Conservation (phyloP, 345 rosid species). For the Pistacia vera region DNA sequence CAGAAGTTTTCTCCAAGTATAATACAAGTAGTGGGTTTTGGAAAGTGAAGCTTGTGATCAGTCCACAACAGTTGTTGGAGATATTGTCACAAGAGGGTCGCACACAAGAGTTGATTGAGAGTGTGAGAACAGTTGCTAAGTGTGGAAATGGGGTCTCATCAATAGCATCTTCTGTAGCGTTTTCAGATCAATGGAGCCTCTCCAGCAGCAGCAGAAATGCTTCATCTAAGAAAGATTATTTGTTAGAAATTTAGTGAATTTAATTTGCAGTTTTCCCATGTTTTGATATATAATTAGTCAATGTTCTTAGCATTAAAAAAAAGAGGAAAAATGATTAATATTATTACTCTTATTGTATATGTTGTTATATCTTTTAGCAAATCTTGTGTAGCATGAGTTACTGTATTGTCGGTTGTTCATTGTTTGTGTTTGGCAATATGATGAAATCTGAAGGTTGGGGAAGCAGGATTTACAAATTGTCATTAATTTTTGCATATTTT, state of each 20-base stretch:
- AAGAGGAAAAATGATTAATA: too few species aligned
- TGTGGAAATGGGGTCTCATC: conserved; percentile 44
- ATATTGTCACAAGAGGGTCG: conserved; percentile 64
- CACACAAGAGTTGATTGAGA: conserved; percentile 75
- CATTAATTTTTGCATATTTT: too few species aligned
- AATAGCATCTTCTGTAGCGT: conserved; percentile 27
- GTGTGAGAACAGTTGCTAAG: conserved; percentile 72
- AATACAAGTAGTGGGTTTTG: conserved; percentile 45
- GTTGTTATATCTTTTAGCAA: too few species aligned
- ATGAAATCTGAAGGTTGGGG: too few species aligned
- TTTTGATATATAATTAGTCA: too few species aligned
- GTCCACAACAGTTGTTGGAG: conserved; percentile 59
- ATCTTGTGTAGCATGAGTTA: too few species aligned
- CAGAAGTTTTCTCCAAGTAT: conserved; percentile 51
- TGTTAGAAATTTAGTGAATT: conserved; percentile 18
- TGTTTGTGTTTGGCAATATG: too few species aligned
- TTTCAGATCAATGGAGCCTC: conserved; percentile 58
- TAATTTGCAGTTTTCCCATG: too few species aligned
- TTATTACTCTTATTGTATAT: too few species aligned
- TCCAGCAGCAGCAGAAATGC: conserved; percentile 48
- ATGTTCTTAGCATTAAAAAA: too few species aligned
- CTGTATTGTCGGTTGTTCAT: too few species aligned
- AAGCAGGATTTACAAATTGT: too few species aligned
- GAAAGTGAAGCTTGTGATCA: conserved; percentile 88
- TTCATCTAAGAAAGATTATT: conserved; percentile 35